Evolutionary conservation across 2,329 filamentous ascomycete species (phyloP).

Genomic region (Magnaporthales sp.): DNA sequence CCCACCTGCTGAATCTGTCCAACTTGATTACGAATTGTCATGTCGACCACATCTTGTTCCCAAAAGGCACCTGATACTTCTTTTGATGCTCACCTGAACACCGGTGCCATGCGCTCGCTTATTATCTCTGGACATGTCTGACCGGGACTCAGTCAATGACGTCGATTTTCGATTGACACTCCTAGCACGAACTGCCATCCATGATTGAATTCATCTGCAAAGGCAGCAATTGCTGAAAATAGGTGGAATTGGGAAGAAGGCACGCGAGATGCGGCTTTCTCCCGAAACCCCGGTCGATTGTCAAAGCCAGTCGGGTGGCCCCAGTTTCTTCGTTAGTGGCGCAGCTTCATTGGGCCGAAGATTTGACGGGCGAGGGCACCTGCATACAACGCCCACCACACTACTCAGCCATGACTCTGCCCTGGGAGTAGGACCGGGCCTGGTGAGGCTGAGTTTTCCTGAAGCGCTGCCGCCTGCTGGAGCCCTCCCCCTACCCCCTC

Average conservation of each 20-base stretch:
- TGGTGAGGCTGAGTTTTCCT: background rate
- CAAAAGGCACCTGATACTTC: background rate
- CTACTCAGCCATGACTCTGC: background rate
- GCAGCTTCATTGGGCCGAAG: slow-evolving; percentile 2
- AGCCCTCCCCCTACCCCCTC: background rate
- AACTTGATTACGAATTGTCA: background rate
- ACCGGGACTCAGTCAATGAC: background rate
- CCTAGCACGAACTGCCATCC: background rate
- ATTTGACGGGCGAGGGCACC: slow-evolving; percentile 2
- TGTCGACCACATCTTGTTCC: background rate
- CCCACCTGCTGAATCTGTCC: background rate
- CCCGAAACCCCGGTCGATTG: background rate
- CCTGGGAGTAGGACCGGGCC: background rate
- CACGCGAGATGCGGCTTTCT: background rate
- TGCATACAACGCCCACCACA: background rate
- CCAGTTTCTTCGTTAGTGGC: slow-evolving; percentile 1
- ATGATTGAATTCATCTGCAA: background rate
- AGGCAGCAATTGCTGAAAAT: background rate
- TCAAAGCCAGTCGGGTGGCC: background rate
- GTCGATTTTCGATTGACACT: slow-evolving; percentile 3
- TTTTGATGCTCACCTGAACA: background rate
- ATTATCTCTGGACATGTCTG: background rate
- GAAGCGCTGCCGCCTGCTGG: slow-evolving; percentile 1
- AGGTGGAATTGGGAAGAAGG: background rate
- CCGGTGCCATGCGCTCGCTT: background rate